Base-by-base conservation (phyloP, 257 asterid genomes). In the Solanum ahanhuiri region DNA sequence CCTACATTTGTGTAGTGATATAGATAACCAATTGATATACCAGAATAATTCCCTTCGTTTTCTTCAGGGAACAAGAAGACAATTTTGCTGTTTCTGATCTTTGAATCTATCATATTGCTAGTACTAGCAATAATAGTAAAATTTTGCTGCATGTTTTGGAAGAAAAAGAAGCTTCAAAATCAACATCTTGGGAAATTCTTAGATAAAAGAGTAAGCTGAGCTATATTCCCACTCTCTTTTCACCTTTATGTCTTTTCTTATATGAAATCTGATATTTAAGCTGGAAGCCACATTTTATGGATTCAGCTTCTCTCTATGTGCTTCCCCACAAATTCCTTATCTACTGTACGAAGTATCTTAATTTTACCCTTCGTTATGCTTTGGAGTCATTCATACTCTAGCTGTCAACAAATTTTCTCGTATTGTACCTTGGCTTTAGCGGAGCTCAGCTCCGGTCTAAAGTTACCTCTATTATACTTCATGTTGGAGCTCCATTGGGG, bases 111-210 rank as follows among this genome's bases (percentile, higher is more conserved):
- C 63, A 73, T 92, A 76, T 41, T 97, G 89, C 88, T 97, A 51
- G 75, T 94, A 43, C 89, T 97, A 60, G 94, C 93, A 41, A 93
- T 91, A 35, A 41, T 87, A 3, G 96, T 94, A 33, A 82, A 94
- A 43, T 91, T 88, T 69, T 97, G 98, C 89, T 91, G 91, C 85
- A 33, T 89, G 86, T 94, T 97, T 33, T 96, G 98, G 99, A 93
- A 90, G 92, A 97, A 97, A 92, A 93, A 85, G 87, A 96, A 93
- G 93, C 97, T 97, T 85, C 98, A 91, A 87, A 89, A 87, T 54
- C 91, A 89, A 18, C 88, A 92, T 86, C 95, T 95, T 5, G 96
- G 96, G 33, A 91, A 91, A 89, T 97, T 97, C 86, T 95, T 97
- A 12, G 98, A 95, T 43, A 97, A 94, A 91, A 92, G 99, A 91